A percentile compares a stretch with the other conserved stretches of the same genome.
phyloP scores from a whole-genome alignment of 2,329 filamentous ascomycete species.

The Aspergillus terreus region DNA sequence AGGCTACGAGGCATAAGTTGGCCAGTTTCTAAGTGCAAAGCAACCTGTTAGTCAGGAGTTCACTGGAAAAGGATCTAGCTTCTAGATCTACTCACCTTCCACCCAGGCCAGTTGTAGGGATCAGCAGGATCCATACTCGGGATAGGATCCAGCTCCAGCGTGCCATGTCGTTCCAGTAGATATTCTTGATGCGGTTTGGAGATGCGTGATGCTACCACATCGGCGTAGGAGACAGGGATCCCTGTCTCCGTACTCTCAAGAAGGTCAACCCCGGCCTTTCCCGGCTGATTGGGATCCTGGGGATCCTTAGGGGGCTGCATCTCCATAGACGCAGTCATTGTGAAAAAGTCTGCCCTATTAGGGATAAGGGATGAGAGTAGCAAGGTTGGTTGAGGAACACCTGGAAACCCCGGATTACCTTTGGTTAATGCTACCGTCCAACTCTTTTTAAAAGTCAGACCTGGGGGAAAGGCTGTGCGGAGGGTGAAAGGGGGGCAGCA shows the following conservation, averaged over 20 bases:
- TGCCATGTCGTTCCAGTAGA: conserved; percentile 53
- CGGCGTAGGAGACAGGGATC: conserved; percentile 21
- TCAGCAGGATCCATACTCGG: conserved; percentile 50
- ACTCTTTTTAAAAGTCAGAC: neutral
- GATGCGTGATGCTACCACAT: conserved; percentile 24
- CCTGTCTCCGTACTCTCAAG: conserved; percentile 27
- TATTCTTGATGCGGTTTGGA: conserved; percentile 42
- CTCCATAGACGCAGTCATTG: conserved; percentile 24
- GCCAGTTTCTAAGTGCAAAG: conserved; percentile 44
- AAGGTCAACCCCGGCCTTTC: conserved; percentile 25
- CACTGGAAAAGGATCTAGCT: neutral
- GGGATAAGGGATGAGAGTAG: neutral
- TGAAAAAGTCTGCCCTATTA: neutral
- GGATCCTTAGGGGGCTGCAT: conserved; percentile 19
- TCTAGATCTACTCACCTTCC: conserved; percentile 41
- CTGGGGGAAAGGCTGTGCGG: neutral
- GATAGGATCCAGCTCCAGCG: conserved; percentile 52
- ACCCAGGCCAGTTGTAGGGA: conserved; percentile 55
- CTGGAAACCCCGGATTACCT: neutral
- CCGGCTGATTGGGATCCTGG: conserved; percentile 7
- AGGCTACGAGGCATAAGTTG: conserved; percentile 55
- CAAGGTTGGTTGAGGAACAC: neutral
- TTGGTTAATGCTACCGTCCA: too few relatives aligned
- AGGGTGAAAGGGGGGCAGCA: neutral
- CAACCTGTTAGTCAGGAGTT: conserved; percentile 1